Evolutionary conservation across 495 filamentous ascomycete genomes (phyloP).

Genomic region (Talaromyces trachyspermus): DNA sequence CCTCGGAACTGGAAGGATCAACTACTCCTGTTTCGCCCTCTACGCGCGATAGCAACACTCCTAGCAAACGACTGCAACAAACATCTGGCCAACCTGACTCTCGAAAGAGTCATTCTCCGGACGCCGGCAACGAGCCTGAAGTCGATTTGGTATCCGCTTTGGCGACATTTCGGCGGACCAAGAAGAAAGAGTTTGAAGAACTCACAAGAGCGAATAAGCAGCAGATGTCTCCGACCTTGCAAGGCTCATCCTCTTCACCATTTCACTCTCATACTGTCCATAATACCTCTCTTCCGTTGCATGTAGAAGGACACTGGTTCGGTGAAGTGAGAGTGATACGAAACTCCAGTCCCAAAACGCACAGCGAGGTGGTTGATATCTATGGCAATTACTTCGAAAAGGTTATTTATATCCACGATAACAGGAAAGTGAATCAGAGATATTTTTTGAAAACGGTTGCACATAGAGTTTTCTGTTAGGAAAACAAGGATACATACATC

Average conservation of each 20-base stretch:
- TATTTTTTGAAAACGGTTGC: background rate
- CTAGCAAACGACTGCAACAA: background rate
- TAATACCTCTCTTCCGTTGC: conserved; percentile 12
- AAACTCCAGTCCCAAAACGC: conserved; percentile 34
- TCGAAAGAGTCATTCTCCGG: background rate
- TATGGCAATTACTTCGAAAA: conserved; percentile 50
- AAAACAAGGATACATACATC: conserved; percentile 1
- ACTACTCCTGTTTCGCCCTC: background rate
- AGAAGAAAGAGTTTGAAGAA: conserved; percentile 39
- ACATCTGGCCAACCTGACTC: too few relatives aligned
- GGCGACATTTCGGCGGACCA: conserved; percentile 37
- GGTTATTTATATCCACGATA: conserved; percentile 43
- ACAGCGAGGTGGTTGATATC: conserved; percentile 41
- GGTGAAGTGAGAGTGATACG: conserved; percentile 47
- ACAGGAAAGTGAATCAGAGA: background rate
- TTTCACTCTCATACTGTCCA: conserved; percentile 14
- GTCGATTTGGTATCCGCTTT: conserved; percentile 44
- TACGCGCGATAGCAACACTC: too few relatives aligned
- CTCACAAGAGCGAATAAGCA: conserved; percentile 10
- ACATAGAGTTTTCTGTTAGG: background rate
- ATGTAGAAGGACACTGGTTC: conserved; percentile 46
- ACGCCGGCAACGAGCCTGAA: conserved; percentile 13
- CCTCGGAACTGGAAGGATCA: conserved; percentile 11
- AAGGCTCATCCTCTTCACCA: conserved; percentile 10
- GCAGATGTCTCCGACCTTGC: background rate